phyloP scores from a whole-genome alignment of 495 filamentous ascomycete species.

The Neurospora terricola region DNA sequence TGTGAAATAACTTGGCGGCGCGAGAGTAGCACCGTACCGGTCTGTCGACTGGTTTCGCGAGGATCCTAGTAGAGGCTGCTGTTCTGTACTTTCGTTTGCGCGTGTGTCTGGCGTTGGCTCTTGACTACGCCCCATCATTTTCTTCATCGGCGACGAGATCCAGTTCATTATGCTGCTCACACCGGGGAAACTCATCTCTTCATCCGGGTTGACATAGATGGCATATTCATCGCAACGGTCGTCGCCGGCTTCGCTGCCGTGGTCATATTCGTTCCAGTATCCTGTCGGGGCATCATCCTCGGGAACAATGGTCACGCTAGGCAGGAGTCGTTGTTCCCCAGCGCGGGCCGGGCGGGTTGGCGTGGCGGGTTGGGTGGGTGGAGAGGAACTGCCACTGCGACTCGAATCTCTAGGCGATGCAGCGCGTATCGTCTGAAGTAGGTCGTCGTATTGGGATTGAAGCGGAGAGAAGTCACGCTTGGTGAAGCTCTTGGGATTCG shows the following conservation, averaged over 20 bases:
- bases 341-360: constrained; percentile 10
- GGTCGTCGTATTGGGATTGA: constrained; percentile 43
- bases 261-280: constrained; percentile 61
- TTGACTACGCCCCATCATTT: constrained; percentile 17
- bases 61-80: constrained; percentile 25
- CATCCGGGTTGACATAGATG: constrained; percentile 48
- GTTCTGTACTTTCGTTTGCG: constrained; percentile 12
- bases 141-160: constrained; percentile 35
- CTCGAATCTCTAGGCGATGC: constrained; percentile 17
- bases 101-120: neutral
- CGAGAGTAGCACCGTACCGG: neutral
- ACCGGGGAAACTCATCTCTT: constrained; percentile 37
- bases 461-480: constrained; percentile 45
- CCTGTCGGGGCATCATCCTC: constrained; percentile 8
- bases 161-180: constrained; percentile 30
- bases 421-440: constrained; percentile 42
- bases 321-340: constrained; percentile 4
- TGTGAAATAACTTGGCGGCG: constrained; percentile 13
- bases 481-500: constrained; percentile 52
- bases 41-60: neutral
- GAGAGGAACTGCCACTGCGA: constrained; percentile 4
- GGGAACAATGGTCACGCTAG: constrained; percentile 11
- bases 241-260: constrained; percentile 46
- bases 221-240: constrained; percentile 35
- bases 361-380: constrained; percentile 8